phyloP scores from a whole-genome alignment of 257 asterid species.

The Capsicum pubescens region DNA sequence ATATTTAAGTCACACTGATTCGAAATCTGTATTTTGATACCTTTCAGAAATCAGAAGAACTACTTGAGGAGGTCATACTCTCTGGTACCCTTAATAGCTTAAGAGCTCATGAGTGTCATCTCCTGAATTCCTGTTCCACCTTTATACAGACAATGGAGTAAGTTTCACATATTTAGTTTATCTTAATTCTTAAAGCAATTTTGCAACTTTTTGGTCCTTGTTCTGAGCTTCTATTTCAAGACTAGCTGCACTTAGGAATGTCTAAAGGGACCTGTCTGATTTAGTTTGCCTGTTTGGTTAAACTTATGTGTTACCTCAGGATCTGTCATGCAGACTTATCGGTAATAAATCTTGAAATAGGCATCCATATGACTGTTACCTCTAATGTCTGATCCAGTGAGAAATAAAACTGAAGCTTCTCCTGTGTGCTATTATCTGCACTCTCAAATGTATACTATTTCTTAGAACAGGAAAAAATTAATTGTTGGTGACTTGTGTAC shows the following conservation, averaged over 20 bases:
- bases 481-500: neutral
- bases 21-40: conserved; percentile 37
- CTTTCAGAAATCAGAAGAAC: conserved; percentile 86
- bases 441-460: neutral
- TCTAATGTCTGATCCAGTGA: neutral
- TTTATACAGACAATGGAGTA: conserved; percentile 85
- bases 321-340: neutral
- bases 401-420: neutral
- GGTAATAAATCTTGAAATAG: neutral
- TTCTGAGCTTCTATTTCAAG: conserved; percentile 20
- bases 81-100: conserved; percentile 85
- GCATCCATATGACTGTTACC: neutral
- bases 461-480: neutral
- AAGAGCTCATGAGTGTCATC: conserved; percentile 52
- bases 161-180: conserved; percentile 31
- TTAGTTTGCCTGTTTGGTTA: neutral
- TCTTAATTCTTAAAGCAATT: neutral
- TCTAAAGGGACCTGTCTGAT: conserved; percentile 1
- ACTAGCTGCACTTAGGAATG: neutral
- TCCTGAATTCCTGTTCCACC: conserved; percentile 70
- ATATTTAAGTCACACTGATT: conserved; percentile 29
- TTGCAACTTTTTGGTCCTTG: conserved; percentile 6
- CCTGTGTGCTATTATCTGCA: conserved; percentile 12
- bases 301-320: neutral
- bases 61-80: conserved; percentile 91